phyloP scores from a whole-genome alignment of 2,329 filamentous ascomycete species.

The Pseudocercospora musae region DNA sequence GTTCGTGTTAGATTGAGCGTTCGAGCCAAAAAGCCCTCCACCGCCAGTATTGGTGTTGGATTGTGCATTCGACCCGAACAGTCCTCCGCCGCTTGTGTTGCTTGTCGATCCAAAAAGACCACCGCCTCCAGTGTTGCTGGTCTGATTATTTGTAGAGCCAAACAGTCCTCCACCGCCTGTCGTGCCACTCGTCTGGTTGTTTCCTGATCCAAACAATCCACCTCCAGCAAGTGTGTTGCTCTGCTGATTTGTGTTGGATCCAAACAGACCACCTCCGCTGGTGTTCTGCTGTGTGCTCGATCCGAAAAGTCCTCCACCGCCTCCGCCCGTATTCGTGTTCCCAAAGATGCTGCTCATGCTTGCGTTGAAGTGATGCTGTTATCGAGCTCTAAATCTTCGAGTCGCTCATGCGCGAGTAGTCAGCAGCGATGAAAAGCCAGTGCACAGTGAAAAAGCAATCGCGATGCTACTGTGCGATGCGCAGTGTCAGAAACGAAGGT shows the following conservation, averaged over 20 bases:
- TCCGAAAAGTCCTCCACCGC: conserved; percentile 11
- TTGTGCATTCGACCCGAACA: conserved; percentile 12
- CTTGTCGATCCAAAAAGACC: conserved; percentile 14
- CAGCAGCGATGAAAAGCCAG: background rate
- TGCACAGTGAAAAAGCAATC: background rate
- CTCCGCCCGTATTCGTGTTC: background rate
- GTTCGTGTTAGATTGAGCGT: conserved; percentile 25
- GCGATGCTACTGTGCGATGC: background rate
- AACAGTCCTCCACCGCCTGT: conserved; percentile 16
- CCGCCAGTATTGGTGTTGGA: conserved; percentile 28
- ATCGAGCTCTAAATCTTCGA: background rate
- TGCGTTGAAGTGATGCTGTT: background rate
- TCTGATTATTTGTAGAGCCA: conserved; percentile 11
- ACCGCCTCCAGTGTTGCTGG: conserved; percentile 11
- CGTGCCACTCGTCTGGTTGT: conserved; percentile 5
- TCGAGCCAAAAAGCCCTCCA: conserved; percentile 37
- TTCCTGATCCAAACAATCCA: conserved; percentile 4
- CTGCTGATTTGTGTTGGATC: conserved; percentile 1
- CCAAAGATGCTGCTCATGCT: conserved; percentile 28
- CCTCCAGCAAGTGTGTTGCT: background rate
- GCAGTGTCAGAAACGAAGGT: background rate
- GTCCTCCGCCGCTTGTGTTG: conserved; percentile 9
- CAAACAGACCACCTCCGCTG: conserved; percentile 11
- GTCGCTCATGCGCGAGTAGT: background rate
- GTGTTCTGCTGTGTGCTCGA: background rate